Base-by-base conservation (phyloP, 805 yeast genomes). In the Ogataea polymorpha region DNA sequence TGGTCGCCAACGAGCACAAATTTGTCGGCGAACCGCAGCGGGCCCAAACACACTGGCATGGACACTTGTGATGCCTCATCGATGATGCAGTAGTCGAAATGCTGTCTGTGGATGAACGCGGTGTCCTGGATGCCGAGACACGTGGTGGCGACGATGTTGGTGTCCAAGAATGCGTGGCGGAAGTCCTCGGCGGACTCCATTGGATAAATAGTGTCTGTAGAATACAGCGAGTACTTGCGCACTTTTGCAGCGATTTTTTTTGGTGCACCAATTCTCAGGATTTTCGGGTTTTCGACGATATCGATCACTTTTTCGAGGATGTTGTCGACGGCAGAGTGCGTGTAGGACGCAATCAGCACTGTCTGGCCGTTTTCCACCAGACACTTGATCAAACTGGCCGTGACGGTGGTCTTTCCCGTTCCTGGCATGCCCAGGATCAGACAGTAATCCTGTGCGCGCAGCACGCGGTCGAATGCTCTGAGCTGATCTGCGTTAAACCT, bases 1-100 rank as follows among this genome's bases (percentile, higher is more conserved):
- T 93, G 98, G 59, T 93, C 99, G 8, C 99, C 99, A n/a, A 93
- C 97, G 45, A 93, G 71, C 1, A 93, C 74, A 58, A 91, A 93
- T 60, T 76, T 85, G 32, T 83, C 82, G 24, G 89, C 82, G 49
- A 75, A 77, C 23, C 89, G 63, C 34, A 93, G 61, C 0, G 99
- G 98, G 0, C 98, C 99, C 21, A 93, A 61, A 51, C 95, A 85
- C 5, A 86, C 72, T 0, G 99, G 99, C 72, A 91, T 71, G 0
- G 97, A 83, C 0, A 91, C 86, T 56, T 93, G 99, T 1, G 97
- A 89, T 0, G 98, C 98, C 61, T 93, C 99, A 61, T 93, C 99
- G 32, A 93, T 75, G 30, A 93, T 89, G 57, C 97, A 95, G 57
- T 86, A 91, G 55, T 93, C 99, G 62, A 93, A 93, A 12, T 66